Percentiles rank a stretch among this genome's conserved stretches.
Conservation (phyloP, 139 green algal genomes). For the Tetraselmis striata region DNA sequence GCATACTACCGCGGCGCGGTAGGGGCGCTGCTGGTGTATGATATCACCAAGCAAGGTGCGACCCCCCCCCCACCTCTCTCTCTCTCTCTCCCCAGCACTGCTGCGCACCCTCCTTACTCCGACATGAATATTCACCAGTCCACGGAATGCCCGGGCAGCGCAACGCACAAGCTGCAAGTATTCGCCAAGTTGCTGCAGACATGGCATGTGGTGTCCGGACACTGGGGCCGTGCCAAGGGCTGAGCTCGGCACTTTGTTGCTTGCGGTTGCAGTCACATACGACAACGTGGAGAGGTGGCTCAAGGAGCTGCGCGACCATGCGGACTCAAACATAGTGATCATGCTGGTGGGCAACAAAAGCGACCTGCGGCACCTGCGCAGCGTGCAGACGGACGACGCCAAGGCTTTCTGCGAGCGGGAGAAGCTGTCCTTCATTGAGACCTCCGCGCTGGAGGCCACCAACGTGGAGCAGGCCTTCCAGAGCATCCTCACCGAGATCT, state of each 20-base stretch:
- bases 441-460: constrained; percentile 91
- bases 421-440: constrained; percentile 96
- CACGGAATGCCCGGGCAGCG: no score
- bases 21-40: constrained; percentile 95
- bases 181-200: neutral
- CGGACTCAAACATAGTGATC: constrained; percentile 97
- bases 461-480: constrained; percentile 98
- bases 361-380: constrained; percentile 90
- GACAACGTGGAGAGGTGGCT: constrained; percentile 98
- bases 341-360: constrained; percentile 99
- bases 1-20: constrained; percentile 98
- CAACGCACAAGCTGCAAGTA: neutral
- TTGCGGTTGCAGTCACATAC: constrained; percentile 73
- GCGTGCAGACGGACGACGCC: constrained; percentile 87
- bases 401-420: constrained; percentile 85
- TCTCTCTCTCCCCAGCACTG: neutral
- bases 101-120: neutral
- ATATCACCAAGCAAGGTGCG: constrained; percentile 94
- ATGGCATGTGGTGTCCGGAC: no score
- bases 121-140: neutral
- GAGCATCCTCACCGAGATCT: constrained; percentile 95
- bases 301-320: constrained; percentile 97
- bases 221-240: neutral
- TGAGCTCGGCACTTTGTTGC: neutral
- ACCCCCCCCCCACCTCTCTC: no score